phyloP scores from a whole-genome alignment of 192 early-diverging fungal species.

The Funneliformis mosseae region DNA sequence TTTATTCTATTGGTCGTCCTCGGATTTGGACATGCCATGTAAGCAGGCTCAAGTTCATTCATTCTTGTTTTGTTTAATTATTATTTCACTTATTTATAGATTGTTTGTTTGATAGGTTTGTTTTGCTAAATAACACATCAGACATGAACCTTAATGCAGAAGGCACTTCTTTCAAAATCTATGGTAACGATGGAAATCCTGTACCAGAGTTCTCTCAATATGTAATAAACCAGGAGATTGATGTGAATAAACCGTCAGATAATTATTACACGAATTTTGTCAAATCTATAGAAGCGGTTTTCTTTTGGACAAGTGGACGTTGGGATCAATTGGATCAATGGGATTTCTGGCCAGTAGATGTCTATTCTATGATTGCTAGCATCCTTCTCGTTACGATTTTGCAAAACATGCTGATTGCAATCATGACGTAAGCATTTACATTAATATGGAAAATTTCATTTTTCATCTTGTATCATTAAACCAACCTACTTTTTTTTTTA shows the following conservation, averaged over 20 bases:
- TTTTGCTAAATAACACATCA: neutral
- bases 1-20: neutral
- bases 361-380: slow-evolving; percentile 5
- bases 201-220: neutral
- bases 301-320: slow-evolving; percentile 24
- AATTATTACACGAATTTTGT: slow-evolving; percentile 6
- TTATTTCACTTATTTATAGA: neutral
- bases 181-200: neutral
- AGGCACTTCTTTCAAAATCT: neutral
- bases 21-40: slow-evolving; percentile 1
- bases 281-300: slow-evolving; percentile 1
- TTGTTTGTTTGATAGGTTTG: neutral
- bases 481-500: neutral
- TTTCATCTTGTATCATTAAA: neutral
- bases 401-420: slow-evolving; percentile 20
- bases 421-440: slow-evolving; percentile 25
- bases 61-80: neutral
- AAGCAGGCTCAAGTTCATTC: neutral
- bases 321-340: slow-evolving; percentile 28
- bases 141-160: neutral
- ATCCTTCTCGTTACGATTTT: neutral
- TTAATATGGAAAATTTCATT: neutral
- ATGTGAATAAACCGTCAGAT: too few species aligned
- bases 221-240: too few species aligned
- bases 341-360: slow-evolving; percentile 15